A percentile compares a stretch with the other conserved stretches of the same genome.
Evolutionary conservation across 192 early-diverging fungal genomes (phyloP).

Genomic region (Coemansia sp.): DNA sequence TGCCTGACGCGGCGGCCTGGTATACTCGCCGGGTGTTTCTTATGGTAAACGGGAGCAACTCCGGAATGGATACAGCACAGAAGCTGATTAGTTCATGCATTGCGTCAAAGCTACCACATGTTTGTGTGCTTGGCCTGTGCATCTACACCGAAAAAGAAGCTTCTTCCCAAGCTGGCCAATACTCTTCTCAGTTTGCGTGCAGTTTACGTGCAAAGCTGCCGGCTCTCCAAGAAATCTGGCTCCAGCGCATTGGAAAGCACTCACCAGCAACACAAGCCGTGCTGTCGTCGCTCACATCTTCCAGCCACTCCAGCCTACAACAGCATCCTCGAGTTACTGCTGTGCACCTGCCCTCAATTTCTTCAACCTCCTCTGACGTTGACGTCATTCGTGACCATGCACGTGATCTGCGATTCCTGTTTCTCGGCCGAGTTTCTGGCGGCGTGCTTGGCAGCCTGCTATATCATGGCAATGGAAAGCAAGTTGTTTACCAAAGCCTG

Average conservation of each 20-base stretch:
- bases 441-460: conserved; percentile 20
- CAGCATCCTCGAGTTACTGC: background rate
- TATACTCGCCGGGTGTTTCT: conserved; percentile 20
- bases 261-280: no score
- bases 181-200: background rate
- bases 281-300: no score
- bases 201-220: background rate
- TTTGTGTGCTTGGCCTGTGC: conserved; percentile 19
- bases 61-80: no score
- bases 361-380: background rate
- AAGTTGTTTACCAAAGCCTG: conserved; percentile 11
- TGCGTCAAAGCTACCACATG: conserved; percentile 5
- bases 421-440: conserved; percentile 27
- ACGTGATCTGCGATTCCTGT: conserved; percentile 16
- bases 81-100: no score
- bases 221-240: conserved; percentile 10
- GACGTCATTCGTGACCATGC: conserved; percentile 23
- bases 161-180: background rate
- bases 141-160: background rate
- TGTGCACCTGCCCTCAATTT: conserved; percentile 10
- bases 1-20: background rate
- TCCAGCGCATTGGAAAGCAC: conserved; percentile 14
- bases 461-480: background rate
- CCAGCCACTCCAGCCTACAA: background rate
- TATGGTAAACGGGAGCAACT: background rate